phyloP scores from a whole-genome alignment of 441 rosid species.

The Erodium texanum region DNA sequence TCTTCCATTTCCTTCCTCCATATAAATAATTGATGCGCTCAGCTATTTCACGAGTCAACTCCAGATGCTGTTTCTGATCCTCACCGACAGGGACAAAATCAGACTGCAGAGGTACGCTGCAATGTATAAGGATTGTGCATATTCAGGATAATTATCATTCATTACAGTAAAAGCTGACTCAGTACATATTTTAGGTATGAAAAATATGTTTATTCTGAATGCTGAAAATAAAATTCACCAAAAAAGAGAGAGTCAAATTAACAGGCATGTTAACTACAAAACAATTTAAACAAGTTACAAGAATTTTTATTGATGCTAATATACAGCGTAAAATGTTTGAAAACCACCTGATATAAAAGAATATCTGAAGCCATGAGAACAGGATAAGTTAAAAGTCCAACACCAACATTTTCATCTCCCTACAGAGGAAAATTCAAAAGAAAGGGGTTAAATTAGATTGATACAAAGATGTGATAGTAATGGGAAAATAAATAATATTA shows the following conservation, averaged over 20 bases:
- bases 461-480: neutral
- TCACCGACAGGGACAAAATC: slow-evolving; percentile 94
- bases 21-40: slow-evolving; percentile 67
- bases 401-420: slow-evolving; percentile 85
- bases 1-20: slow-evolving; percentile 97
- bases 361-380: slow-evolving; percentile 89
- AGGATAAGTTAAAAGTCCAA: slow-evolving; percentile 76
- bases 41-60: slow-evolving; percentile 78
- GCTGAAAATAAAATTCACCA: neutral
- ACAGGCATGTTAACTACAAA: too few relatives aligned
- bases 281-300: neutral
- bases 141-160: slow-evolving; percentile 23
- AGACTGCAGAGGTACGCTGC: slow-evolving; percentile 58
- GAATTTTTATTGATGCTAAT: neutral
- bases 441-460: slow-evolving; percentile 10
- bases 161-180: neutral
- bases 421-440: slow-evolving; percentile 25
- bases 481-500: neutral
- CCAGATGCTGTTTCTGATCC: slow-evolving; percentile 93
- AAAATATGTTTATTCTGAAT: neutral
- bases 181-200: neutral
- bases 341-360: slow-evolving; percentile 74
- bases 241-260: neutral
- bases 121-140: slow-evolving; percentile 34
- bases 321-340: slow-evolving; percentile 6